Evolutionary conservation across 331 rosid species (phyloP), one percentile per base, ranked within the genome.

Genomic region (Quercus tomentella): DNA sequence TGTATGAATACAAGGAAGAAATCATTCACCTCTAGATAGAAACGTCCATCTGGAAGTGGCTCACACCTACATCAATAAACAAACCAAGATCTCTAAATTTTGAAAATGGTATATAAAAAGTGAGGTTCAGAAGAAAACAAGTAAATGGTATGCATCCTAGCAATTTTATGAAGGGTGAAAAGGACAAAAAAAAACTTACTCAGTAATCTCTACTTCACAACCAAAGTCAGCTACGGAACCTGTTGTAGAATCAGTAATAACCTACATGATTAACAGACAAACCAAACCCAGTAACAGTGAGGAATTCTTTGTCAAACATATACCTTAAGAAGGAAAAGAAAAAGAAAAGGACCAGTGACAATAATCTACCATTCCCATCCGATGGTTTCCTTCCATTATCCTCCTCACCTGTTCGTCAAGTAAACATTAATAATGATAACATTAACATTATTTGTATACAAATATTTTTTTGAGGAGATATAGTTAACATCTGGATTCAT

Each of bases 191-290:
- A 82, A 74, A 86, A 91, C 99, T 79, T 86, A 96, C 99, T 96
- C 99, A 2, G 99, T 96, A 80, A 96, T 93, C 84, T 96, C 99
- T 80, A 96, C 99, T 89, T 96, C 99, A 84, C 98, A 96, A 72
- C 92, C 99, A 82, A 86, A 88, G 83, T 93, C 98, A 70, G 98
- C 99, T 80, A 96, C 79, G 73, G 91, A 87, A 74, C 91, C 93
- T 52, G 99, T 91, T 55, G 93, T 75, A 75, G 96, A 75, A 82
- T 93, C 98, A 82, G 80, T 63, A 70, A 89, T 73, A 85, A 85
- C 97, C 99, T 96, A 79, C 84, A 88, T n/a, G 87, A 79, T 83
- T 74, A 73, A 83, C 56, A 37, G 77, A 79, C 56, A 87, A 89
- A 80, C 67, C 82, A 85, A 26, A 80, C 76, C 77, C 28, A 60